A percentile compares a stretch with the other conserved stretches of the same genome.
Evolutionary conservation across 495 filamentous ascomycete species (phyloP).

Genomic region (Astrothelium subdiscretum): DNA sequence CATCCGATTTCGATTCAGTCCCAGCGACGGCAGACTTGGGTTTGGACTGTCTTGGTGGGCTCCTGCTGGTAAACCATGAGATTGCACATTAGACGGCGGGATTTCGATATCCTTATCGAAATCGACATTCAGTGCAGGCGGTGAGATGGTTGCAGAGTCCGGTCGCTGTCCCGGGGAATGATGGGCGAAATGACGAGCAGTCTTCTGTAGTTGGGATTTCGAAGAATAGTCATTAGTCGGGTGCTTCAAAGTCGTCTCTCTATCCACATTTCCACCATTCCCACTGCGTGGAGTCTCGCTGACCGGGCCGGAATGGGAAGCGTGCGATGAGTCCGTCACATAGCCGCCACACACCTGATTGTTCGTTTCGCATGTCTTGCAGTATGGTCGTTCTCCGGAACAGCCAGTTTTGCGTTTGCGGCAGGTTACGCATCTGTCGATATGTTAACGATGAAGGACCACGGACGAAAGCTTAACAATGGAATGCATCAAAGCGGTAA

Average conservation of each 20-base stretch:
- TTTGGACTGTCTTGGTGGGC: neutral
- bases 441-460: neutral
- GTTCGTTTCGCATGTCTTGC: constrained; percentile 27
- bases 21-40: neutral
- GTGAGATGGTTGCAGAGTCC: neutral
- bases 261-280: constrained; percentile 13
- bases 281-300: neutral
- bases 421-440: constrained; percentile 33
- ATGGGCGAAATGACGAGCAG: neutral
- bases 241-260: constrained; percentile 4
- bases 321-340: constrained; percentile 11
- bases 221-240: neutral
- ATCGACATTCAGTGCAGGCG: neutral
- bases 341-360: constrained; percentile 28
- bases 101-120: neutral
- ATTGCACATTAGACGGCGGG: neutral
- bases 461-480: neutral
- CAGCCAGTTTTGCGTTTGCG: constrained; percentile 45
- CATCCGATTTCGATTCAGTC: constrained; percentile 46
- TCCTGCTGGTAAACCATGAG: constrained; percentile 6
- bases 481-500: neutral
- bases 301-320: neutral
- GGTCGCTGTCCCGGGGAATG: neutral
- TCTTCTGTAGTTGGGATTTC: neutral
- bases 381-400: constrained; percentile 25